A percentile compares a stretch with the other conserved stretches of the same genome.
Evolutionary conservation across 345 rosid species (phyloP).

Genomic region (Trapa incisa): DNA sequence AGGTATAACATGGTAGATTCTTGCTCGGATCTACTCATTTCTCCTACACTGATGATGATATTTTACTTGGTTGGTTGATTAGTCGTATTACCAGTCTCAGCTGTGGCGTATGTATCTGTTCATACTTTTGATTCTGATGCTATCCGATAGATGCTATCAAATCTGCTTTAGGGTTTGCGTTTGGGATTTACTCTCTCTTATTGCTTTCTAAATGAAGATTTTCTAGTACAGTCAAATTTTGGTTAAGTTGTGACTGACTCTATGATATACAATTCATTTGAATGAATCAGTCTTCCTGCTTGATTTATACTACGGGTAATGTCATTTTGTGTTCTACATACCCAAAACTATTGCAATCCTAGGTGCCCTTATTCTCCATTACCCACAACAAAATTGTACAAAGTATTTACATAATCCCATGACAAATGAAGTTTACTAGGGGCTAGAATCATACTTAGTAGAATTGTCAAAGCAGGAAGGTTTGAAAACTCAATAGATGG

Average conservation of each 20-base stretch:
- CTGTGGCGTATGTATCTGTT: neutral
- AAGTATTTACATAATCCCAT: too few relatives aligned
- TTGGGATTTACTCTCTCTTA: neutral
- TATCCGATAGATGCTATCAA: neutral
- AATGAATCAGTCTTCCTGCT: too few relatives aligned
- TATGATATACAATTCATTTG: too few relatives aligned
- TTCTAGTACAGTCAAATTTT: too few relatives aligned
- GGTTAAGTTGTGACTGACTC: too few relatives aligned
- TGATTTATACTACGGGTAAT: too few relatives aligned
- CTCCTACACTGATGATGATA: neutral
- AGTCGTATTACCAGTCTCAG: neutral
- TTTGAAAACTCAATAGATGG: neutral
- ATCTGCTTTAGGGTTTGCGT: neutral
- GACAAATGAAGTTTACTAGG: neutral
- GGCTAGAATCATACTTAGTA: neutral
- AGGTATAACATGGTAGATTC: conserved; percentile 26
- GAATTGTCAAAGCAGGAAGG: neutral
- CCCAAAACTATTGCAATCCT: too few relatives aligned
- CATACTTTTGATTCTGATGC: neutral
- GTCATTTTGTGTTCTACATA: too few relatives aligned
- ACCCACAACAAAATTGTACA: too few relatives aligned
- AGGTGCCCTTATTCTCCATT: too few relatives aligned
- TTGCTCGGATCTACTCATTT: too few relatives aligned
- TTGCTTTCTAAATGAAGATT: too few relatives aligned
- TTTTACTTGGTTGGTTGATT: neutral